A percentile compares a stretch with the other conserved stretches of the same genome.
Conservation (phyloP, 805 yeast species). For the Huiozyma naganishii region DNA sequence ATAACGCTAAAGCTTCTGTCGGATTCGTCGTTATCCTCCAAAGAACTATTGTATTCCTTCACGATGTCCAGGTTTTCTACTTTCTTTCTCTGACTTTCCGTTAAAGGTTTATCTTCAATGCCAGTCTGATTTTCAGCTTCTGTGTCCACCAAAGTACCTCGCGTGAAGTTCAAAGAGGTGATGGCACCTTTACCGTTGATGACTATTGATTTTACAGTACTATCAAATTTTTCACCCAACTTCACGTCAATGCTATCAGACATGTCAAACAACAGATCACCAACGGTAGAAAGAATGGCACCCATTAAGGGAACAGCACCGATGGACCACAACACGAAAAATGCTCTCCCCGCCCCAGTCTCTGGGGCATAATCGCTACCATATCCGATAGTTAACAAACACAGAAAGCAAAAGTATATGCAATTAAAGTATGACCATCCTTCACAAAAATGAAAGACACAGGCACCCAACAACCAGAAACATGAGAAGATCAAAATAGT, state of each 20-base stretch:
- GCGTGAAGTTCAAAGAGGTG: neutral
- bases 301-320: conserved; percentile 85
- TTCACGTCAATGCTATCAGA: conserved; percentile 15
- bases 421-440: conserved; percentile 62
- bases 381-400: conserved; percentile 75
- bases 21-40: neutral
- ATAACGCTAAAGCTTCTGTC: neutral
- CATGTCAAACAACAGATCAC: conserved; percentile 35
- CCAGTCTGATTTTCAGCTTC: conserved; percentile 1
- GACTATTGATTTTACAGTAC: conserved; percentile 6
- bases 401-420: conserved; percentile 66
- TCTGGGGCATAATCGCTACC: conserved; percentile 72
- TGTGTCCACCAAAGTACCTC: neutral
- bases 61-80: neutral
- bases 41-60: neutral
- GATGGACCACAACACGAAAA: conserved; percentile 73
- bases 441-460: conserved; percentile 49
- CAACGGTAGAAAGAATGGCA: conserved; percentile 57
- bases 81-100: neutral
- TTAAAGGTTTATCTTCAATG: neutral
- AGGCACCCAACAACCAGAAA: conserved; percentile 69
- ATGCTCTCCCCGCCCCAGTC: conserved; percentile 54
- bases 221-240: conserved; percentile 9
- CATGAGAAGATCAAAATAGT: conserved; percentile 37
- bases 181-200: conserved; percentile 6